Evolutionary conservation across 2,329 filamentous ascomycete genomes (phyloP), one percentile per base, ranked within the genome.

Genomic region (Onygena corvina): DNA sequence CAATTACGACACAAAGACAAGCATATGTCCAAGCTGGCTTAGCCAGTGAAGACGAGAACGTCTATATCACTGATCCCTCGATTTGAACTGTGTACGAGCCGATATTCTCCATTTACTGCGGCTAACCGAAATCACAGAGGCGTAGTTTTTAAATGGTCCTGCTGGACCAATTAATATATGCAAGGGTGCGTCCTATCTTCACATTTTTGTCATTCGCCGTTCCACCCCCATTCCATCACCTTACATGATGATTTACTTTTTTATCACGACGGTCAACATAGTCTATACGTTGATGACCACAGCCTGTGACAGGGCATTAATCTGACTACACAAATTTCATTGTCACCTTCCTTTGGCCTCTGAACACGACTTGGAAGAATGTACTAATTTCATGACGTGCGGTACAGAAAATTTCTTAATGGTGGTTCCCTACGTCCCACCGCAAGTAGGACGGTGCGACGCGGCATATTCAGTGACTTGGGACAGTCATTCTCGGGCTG

Each of bases 211-310:
- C 20, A n/a, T 40, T 12, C 20, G 21, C 36, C 11, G n/a, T n/a
- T 21, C 36, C 18, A 23, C 18, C n/a, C 12, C n/a, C n/a, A n/a
- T n/a, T n/a, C n/a, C n/a, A n/a, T n/a, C n/a, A 3, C 14, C 23
- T 9, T 40, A 40, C 55, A 81, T 82, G 80, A 84, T 84, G 81
- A 84, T 78, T 75, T 73, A 67, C 62, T 57, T 60, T 63, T 74
- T 77, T 77, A 80, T 86, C 83, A 87, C 83, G 83, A 87, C 83
- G 83, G 83, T 87, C 83, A 83, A 83, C 83, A 83, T 85, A 87
- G 80, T 76, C 72, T 77, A 71, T 68, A 71, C 76, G 71, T 83
- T 87, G 83, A 86, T 85, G 83, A 86, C 72, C 81, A 71, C 70
- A 58, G 81, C 81, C 81, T 80, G 72, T 85, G 82, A 86, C 82